Evolutionary conservation across 192 early-diverging fungal species (phyloP), one percentile per base, ranked within the genome.

Genomic region (Pilaira anomala): DNA sequence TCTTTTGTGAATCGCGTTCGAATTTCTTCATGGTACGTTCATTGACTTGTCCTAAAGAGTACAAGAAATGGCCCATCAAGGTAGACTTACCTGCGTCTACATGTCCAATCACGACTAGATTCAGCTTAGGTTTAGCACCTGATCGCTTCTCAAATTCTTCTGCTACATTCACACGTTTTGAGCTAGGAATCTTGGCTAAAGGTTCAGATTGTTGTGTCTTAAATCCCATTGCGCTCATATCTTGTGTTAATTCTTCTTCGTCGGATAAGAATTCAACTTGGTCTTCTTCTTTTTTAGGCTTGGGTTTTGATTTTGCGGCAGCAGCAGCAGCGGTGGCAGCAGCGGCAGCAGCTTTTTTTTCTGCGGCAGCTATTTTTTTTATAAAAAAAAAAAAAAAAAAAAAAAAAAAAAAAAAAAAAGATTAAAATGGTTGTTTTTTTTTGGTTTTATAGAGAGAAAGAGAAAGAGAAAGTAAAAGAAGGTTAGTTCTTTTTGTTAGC

Each of bases 31-130:
- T 88, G 8, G 90, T 88, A 30, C 88, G 85, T 49, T 96, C 89
- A 53, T 83, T 87, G 18, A 99, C 94, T 66, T 96, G 88, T 1
- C 95, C 97, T 22, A 96, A 74, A 22, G 85, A 80, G 60, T 88
- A 93, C 3, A 99, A 81, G 62, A 97, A 71, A 69, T 99, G 97
- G 0, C 97, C 97, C 94, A 97, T 96, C 54, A 96, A 72, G 19
- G 97, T 99, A 55, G 87, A 90, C 75, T 99, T 99, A 41, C 97
- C 97, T 3, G 94, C 93, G 72, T 98, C 96, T 4, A 98, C 96
- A 69, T 98, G 96, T 0, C 96, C 91, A 52, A 95, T 88, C 1
- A 98, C 87, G 1, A 95, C 90, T 29, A 98, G 78, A 66, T 94
- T 95, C 61, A 97, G 60, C 7, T 77, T 80, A 3, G 81, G 84